These are phyloP conservation scores for Curvularia spicifera DNA, from an alignment of 2,329 filamentous ascomycete species.

Conservation along the genomic window DNA sequence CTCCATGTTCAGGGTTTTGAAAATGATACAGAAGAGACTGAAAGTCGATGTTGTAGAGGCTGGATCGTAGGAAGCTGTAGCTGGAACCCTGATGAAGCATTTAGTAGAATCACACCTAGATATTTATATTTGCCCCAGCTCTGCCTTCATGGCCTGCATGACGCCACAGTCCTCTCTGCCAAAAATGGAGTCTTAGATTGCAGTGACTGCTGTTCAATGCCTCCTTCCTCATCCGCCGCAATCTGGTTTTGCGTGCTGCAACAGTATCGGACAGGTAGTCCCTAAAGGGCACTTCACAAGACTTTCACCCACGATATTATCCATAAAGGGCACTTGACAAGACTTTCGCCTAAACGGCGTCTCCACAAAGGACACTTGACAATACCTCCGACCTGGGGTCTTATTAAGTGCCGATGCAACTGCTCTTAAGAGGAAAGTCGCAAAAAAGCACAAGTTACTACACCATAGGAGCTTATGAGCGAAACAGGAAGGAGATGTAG, in stretches of 20 bases:
- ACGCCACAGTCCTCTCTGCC: not conserved
- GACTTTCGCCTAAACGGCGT: slow-evolving; percentile 4
- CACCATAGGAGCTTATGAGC: slow-evolving; percentile 10
- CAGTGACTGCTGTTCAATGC: slow-evolving; percentile 9
- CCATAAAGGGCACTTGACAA: slow-evolving; percentile 27
- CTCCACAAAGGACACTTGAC: not conserved
- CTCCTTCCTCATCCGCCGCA: slow-evolving; percentile 29
- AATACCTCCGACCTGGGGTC: slow-evolving; percentile 4
- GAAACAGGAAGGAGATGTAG: slow-evolving; percentile 32
- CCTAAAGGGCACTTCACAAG: slow-evolving; percentile 15
- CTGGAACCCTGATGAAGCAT: slow-evolving; percentile 22
- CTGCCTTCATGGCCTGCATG: slow-evolving; percentile 10
- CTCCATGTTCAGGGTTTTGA: slow-evolving; percentile 46
- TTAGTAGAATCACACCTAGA: slow-evolving; percentile 13
- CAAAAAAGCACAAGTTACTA: slow-evolving; percentile 16
- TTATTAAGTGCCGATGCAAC: slow-evolving; percentile 20
- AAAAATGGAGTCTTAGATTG: slow-evolving; percentile 15
- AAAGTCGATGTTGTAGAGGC: slow-evolving; percentile 24
- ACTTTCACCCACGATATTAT: slow-evolving; percentile 6
- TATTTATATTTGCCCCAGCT: slow-evolving; percentile 29
- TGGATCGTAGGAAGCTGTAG: slow-evolving; percentile 29
- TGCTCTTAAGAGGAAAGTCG: slow-evolving; percentile 13
- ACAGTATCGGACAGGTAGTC: slow-evolving; percentile 21
- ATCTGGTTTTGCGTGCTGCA: slow-evolving; percentile 12
- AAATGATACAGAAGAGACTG: slow-evolving; percentile 28